Evolutionary conservation across 495 filamentous ascomycete genomes (phyloP), one percentile per base, ranked within the genome.

Genomic region (Neurospora cerealis): DNA sequence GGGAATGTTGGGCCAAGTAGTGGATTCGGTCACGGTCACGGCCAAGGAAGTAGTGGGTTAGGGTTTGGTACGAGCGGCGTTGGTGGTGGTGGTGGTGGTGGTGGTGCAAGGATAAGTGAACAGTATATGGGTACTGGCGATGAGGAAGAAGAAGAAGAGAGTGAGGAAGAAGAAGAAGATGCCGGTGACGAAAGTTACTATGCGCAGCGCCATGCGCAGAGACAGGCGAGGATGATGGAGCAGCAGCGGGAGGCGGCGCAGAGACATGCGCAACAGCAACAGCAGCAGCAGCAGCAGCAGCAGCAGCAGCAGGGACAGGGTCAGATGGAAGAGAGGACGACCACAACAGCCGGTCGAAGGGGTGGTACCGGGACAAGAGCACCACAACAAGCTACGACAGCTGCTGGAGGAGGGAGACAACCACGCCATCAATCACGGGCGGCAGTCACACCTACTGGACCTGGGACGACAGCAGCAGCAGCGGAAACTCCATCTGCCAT

Each of bases 131-230:
- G 48, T 7, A 60, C 5, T 3, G 48, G 48, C 4, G 11, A 28
- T 7, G 48, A 28, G 2, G 48, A 13, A 5, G n/a, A 39, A 9
- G 71, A 72, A 3, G 32, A 11, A 21, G 72, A 75, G 2, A 70
- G 73, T 13, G 75, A 76, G 8, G 75, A 76, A 17, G 73, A 74
- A 19, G 77, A 78, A n/a, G 78, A 77, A 10, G 71, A 75, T 3
- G 78, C 76, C 73, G 74, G 70, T 21, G 77, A 79, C 7, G 71
- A 71, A 5, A 76, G 74, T 0, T 74, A 75, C 6, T 77, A 75
- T 38, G 75, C 77, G 1, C 60, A 74, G 5, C 71, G 74, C 10
- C 77, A 78, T 36, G 62, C 74, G 6, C 76, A 77, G 15, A 66
- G 54, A 34, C 54, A 66, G 54, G 54, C 54, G 15, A 34, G 54